These are phyloP conservation scores for Trichoderma semiorbis DNA, from an alignment of 2,329 filamentous ascomycete genomes.

Conservation along the genomic window DNA sequence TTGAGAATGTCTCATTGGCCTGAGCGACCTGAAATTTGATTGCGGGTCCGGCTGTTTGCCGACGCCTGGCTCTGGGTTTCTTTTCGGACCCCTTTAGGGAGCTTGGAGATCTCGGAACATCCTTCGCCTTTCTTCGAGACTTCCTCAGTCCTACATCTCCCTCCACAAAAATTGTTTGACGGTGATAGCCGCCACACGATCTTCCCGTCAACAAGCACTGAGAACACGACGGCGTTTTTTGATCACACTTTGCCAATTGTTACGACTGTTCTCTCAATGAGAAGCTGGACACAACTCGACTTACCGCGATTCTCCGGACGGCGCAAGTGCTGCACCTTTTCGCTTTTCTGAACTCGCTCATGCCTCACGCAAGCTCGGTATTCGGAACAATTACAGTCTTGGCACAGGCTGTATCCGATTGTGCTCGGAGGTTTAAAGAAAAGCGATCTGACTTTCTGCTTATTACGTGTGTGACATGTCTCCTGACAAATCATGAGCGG, in stretches of 20 bases:
- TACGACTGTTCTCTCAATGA: not conserved
- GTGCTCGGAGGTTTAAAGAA: not conserved
- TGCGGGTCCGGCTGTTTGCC: not conserved
- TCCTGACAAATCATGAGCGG: not conserved
- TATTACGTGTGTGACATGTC: not conserved
- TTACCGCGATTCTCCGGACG: not conserved
- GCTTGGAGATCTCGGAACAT: not conserved
- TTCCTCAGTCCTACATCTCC: not conserved
- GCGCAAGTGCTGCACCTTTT: not conserved
- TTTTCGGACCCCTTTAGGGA: not conserved
- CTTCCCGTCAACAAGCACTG: not conserved
- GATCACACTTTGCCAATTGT: not conserved
- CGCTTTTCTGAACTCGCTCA: not conserved
- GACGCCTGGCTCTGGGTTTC: not conserved
- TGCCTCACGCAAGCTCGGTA: not conserved
- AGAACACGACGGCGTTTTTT: not conserved
- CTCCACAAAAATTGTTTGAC: not conserved
- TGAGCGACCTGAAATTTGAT: not conserved
- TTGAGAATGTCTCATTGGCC: not conserved
- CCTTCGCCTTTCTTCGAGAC: not conserved
- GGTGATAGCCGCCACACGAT: not conserved
- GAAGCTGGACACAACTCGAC: slow-evolving; percentile 7
- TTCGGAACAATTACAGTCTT: not conserved
- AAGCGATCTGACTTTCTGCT: not conserved
- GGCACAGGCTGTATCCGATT: not conserved